Conservation (phyloP, 23 red algal genomes). For the Pyropia haitanensis region DNA sequence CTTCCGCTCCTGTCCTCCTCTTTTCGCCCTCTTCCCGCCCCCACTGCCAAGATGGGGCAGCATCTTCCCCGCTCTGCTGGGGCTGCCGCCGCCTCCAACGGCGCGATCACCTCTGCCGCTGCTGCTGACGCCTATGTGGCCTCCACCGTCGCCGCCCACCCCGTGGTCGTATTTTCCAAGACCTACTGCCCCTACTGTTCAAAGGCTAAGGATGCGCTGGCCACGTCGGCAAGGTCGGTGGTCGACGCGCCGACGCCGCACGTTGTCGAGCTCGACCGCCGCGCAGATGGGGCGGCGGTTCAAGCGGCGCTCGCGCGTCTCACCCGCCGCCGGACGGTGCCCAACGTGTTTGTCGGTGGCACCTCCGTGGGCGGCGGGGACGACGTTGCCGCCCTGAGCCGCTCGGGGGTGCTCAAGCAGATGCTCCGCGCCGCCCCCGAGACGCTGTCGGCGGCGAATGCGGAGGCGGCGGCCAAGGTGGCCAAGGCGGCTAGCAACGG, state of each 20-base stretch:
- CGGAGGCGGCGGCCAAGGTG: too few species aligned
- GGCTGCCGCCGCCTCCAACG: not conserved
- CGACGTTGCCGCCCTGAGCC: slow-evolving; percentile 25
- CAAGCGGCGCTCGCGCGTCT: slow-evolving; percentile 40
- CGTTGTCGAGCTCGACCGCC: slow-evolving; percentile 67
- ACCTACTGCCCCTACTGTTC: slow-evolving; percentile 69
- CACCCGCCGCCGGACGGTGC: slow-evolving; percentile 81
- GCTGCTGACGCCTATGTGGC: slow-evolving; percentile 4
- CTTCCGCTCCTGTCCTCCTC: too few species aligned
- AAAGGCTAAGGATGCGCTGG: slow-evolving; percentile 41
- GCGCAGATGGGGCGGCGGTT: slow-evolving; percentile 31
- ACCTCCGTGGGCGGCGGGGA: slow-evolving; percentile 69
- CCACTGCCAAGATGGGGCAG: too few species aligned
- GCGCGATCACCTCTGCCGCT: too few species aligned
- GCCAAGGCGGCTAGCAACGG: too few species aligned
- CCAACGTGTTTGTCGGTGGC: slow-evolving; percentile 90
- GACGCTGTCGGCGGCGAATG: too few species aligned
- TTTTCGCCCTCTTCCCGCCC: too few species aligned
- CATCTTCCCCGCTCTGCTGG: too few species aligned
- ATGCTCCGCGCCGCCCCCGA: slow-evolving; percentile 41
- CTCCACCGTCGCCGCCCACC: slow-evolving; percentile 25
- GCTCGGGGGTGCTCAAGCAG: slow-evolving; percentile 26
- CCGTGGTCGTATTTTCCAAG: slow-evolving; percentile 89
- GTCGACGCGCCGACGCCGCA: slow-evolving; percentile 15
- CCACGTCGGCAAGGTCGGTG: slow-evolving; percentile 19